phyloP scores from a whole-genome alignment of 257 asterid species.

The Solanum tarapatanum region DNA sequence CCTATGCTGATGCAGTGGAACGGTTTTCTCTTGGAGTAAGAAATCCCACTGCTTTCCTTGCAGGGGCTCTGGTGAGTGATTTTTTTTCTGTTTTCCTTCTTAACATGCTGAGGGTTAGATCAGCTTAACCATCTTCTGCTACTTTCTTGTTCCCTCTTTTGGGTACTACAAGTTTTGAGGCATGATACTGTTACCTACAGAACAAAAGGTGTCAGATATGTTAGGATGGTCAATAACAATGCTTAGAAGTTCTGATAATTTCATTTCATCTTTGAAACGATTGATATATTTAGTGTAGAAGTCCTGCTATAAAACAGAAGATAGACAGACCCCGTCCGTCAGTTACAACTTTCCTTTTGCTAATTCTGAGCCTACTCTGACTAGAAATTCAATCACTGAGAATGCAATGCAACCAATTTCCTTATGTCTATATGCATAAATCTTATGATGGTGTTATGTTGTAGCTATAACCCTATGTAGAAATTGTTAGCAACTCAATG shows the following conservation, averaged over 20 bases:
- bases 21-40: slow-evolving; percentile 81
- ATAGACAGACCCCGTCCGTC: not conserved
- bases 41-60: slow-evolving; percentile 85
- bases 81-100: not conserved
- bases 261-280: not conserved
- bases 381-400: not conserved
- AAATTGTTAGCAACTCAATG: not conserved
- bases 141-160: not conserved
- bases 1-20: slow-evolving; percentile 51
- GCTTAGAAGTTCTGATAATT: not conserved
- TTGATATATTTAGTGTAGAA: not conserved
- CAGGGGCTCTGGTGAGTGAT: slow-evolving; percentile 77
- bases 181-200: not conserved
- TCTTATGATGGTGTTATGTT: not conserved
- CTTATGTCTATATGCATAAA: not conserved
- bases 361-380: not conserved
- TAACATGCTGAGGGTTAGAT: not conserved
- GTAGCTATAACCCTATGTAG: not conserved
- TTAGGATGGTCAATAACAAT: not conserved
- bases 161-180: not conserved
- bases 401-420: not conserved
- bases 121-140: not conserved
- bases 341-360: not conserved
- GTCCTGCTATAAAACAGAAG: not conserved
- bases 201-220: not conserved